Conservation (phyloP, 371 early-diverging fungal species). For the Chytridium lagenaria region DNA sequence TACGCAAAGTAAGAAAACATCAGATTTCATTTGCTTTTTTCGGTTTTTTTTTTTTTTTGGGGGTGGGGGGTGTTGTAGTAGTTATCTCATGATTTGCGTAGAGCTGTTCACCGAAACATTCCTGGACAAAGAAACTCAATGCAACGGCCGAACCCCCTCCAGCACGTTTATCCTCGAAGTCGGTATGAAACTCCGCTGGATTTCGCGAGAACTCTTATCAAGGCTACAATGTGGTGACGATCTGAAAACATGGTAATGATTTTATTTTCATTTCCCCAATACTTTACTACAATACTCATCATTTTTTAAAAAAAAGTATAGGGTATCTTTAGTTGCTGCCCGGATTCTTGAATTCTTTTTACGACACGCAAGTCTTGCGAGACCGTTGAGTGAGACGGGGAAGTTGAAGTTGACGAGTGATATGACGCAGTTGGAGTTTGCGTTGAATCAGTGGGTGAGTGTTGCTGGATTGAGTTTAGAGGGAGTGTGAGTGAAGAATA, state of each 20-base stretch:
- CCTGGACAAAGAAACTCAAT: neutral
- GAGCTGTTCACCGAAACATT: neutral
- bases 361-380: conserved; percentile 66
- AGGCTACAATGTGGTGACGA: conserved; percentile 68
- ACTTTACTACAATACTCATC: neutral
- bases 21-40: conserved; percentile 7
- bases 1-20: conserved; percentile 57
- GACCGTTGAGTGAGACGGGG: conserved; percentile 66
- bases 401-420: conserved; percentile 70
- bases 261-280: neutral
- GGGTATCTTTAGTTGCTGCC: conserved; percentile 59
- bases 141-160: conserved; percentile 12
- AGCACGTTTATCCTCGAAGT: conserved; percentile 63
- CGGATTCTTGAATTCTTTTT: conserved; percentile 63
- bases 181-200: conserved; percentile 61
- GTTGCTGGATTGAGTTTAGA: conserved; percentile 62
- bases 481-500: conserved; percentile 61
- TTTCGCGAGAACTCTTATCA: conserved; percentile 61
- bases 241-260: conserved; percentile 63
- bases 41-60: conserved; percentile 1
- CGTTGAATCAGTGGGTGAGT: conserved; percentile 61
- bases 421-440: conserved; percentile 75
- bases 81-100: neutral
- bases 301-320: conserved; percentile 28
- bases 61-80: too few relatives aligned